These are phyloP conservation scores for Papilionanthe hybrid DNA, from an alignment of 116 monocot species.

Conservation along the genomic window DNA sequence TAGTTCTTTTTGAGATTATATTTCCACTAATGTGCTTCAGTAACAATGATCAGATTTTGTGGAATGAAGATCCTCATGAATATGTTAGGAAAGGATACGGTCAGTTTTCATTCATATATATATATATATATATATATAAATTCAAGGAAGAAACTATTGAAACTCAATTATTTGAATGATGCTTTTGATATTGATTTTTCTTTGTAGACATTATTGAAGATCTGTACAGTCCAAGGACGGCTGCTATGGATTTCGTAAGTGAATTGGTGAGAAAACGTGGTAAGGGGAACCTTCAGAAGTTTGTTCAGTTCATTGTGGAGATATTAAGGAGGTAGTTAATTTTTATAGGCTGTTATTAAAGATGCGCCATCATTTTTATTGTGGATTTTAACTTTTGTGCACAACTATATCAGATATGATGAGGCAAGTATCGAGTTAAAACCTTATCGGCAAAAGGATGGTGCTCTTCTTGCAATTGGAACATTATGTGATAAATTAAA, in stretches of 20 bases:
- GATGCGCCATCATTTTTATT: background rate
- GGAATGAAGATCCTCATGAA: conserved; percentile 99
- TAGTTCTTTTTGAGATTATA: conserved; percentile 89
- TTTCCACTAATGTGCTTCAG: conserved; percentile 98
- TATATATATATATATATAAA: too few relatives aligned
- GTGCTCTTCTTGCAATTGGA: conserved; percentile 98
- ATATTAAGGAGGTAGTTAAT: conserved; percentile 69
- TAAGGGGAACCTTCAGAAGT: conserved; percentile 83
- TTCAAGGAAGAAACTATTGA: background rate
- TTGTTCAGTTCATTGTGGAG: conserved; percentile 84
- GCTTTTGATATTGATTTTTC: conserved; percentile 1
- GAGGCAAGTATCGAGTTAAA: conserved; percentile 67
- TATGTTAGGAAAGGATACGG: conserved; percentile 99
- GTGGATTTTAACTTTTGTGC: conserved; percentile 10
- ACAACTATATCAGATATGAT: conserved; percentile 54
- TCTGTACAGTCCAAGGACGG: conserved; percentile 93
- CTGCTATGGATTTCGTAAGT: conserved; percentile 97
- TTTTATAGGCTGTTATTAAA: background rate
- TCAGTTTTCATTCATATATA: conserved; percentile 18
- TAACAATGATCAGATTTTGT: conserved; percentile 81
- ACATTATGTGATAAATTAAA: conserved; percentile 93
- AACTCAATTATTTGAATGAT: conserved; percentile 1
- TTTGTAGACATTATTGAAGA: conserved; percentile 93
- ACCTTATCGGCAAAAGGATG: conserved; percentile 95
- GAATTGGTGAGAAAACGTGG: conserved; percentile 91